Conservation (phyloP, 192 early-diverging fungal genomes). For the Chytriomyces sp. region DNA sequence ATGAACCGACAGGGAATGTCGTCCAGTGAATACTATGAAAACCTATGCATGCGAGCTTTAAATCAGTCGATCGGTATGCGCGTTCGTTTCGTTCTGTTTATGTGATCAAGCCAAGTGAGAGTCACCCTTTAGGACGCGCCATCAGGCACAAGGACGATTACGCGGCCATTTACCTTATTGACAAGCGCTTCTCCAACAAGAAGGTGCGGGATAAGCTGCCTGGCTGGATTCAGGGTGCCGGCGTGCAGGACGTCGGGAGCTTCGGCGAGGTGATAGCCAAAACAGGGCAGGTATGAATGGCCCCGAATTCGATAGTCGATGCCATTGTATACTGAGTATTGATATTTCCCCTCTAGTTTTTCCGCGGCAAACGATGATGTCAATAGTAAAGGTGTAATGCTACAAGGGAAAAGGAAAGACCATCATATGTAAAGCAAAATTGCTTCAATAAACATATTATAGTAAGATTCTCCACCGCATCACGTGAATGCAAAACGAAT, state of each 20-base stretch:
- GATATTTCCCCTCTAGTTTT: background rate
- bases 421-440: too few species aligned
- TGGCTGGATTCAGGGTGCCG: conserved; percentile 67
- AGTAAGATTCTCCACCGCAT: too few species aligned
- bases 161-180: conserved; percentile 81
- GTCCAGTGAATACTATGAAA: conserved; percentile 79
- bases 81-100: background rate
- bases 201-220: conserved; percentile 70
- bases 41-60: conserved; percentile 89
- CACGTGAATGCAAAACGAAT: too few species aligned
- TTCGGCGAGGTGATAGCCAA: conserved; percentile 34
- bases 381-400: background rate
- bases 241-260: conserved; percentile 21
- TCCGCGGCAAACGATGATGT: background rate
- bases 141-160: conserved; percentile 90
- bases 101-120: background rate
- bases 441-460: too few species aligned
- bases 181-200: conserved; percentile 60
- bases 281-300: conserved; percentile 16
- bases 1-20: background rate
- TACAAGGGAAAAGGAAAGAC: background rate
- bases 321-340: background rate
- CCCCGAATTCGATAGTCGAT: background rate
- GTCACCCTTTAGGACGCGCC: conserved; percentile 67
- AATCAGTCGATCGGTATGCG: conserved; percentile 79